Evolutionary conservation across 305 asterid genomes (phyloP).

Genomic region (Stenogyne calaminthoides): DNA sequence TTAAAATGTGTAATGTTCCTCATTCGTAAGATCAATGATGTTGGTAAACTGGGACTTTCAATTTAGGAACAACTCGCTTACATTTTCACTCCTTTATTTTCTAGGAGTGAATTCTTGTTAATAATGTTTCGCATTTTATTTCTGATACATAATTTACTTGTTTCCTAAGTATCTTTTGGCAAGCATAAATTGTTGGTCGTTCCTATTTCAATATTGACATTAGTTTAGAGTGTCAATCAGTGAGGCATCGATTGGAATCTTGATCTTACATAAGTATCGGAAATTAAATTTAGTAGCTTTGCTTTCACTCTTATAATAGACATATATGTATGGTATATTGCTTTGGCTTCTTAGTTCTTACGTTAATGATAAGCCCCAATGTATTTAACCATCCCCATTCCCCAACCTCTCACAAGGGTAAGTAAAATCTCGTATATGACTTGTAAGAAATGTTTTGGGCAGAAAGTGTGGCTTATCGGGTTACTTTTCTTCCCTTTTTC

Average conservation of each 20-base stretch:
- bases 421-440: not conserved
- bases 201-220: not conserved
- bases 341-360: not conserved
- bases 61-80: not conserved
- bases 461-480: not conserved
- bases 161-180: not conserved
- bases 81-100: not conserved
- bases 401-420: not conserved
- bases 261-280: not conserved
- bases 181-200: not conserved
- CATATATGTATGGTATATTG: not conserved
- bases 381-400: not conserved
- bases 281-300: not conserved
- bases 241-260: not conserved
- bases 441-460: not conserved
- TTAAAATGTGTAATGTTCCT: not conserved
- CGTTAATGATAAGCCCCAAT: not conserved
- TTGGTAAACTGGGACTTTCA: conserved; percentile 1
- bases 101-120: not conserved
- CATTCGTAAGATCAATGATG: not conserved
- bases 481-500: not conserved
- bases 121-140: not conserved
- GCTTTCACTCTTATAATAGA: not conserved
- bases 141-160: not conserved
- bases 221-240: not conserved